phyloP scores from a whole-genome alignment of 306 rosid species.

The Luffa aegyptiaca region DNA sequence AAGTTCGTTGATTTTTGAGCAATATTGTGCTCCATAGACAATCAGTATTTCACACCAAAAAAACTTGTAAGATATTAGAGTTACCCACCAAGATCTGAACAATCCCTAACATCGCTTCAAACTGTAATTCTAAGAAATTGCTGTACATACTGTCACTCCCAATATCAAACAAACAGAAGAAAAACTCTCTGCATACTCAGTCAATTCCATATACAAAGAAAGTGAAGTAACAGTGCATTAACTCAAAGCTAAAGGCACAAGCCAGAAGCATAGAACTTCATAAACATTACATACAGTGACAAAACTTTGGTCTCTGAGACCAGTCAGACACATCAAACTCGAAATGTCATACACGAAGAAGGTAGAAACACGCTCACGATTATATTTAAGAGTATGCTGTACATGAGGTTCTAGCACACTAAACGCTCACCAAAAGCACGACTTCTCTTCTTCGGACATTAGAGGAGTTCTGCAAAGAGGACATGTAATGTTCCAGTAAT shows the following conservation, averaged over 20 bases:
- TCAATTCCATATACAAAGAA: not conserved
- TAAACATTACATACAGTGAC: slow-evolving; percentile 27
- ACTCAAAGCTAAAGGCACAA: slow-evolving; percentile 10
- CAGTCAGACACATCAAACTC: slow-evolving; percentile 7
- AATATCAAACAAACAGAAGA: not conserved
- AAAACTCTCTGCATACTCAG: not conserved
- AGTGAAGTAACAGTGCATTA: not conserved
- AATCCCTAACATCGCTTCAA: not conserved
- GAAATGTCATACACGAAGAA: not conserved
- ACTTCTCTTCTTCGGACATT: slow-evolving; percentile 52
- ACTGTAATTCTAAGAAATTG: not conserved
- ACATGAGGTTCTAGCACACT: slow-evolving; percentile 26
- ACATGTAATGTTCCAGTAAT: slow-evolving; percentile 84
- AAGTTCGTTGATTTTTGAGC: not conserved
- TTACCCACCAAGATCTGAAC: not conserved
- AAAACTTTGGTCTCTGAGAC: slow-evolving; percentile 19
- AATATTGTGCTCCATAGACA: not conserved
- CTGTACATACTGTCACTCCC: not conserved
- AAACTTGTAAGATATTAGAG: not conserved
- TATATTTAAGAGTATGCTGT: slow-evolving; percentile 36
- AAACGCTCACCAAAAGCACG: slow-evolving; percentile 39
- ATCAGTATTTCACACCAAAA: not conserved
- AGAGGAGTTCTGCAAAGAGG: slow-evolving; percentile 88
- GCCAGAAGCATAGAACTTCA: slow-evolving; percentile 28
- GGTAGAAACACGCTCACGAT: not conserved